These are phyloP conservation scores for Actinomucor elegans DNA, from an alignment of 371 early-diverging fungal species.

Conservation along the genomic window DNA sequence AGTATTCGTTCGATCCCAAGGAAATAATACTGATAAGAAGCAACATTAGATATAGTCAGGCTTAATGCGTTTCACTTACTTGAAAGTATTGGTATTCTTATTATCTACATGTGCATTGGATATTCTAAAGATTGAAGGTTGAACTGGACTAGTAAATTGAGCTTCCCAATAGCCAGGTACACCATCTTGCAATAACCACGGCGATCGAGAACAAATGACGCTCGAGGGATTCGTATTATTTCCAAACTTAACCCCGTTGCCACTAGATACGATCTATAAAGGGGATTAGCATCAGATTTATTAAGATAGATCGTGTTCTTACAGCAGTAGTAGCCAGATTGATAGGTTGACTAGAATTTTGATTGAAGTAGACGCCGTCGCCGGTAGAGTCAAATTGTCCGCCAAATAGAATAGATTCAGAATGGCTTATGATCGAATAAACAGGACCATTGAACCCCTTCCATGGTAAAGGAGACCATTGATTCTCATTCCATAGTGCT, in stretches of 20 bases:
- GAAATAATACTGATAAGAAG: conserved; percentile 40
- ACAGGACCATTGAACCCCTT: conserved; percentile 51
- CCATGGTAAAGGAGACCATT: conserved; percentile 59
- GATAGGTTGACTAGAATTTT: no score
- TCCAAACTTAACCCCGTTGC: conserved; percentile 32
- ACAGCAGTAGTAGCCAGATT: no score
- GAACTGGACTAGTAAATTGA: conserved; percentile 53
- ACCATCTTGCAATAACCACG: conserved; percentile 69
- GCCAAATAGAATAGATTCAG: conserved; percentile 38
- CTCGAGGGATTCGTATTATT: conserved; percentile 30
- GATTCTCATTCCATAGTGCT: conserved; percentile 47
- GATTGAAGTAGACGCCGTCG: conserved; percentile 36
- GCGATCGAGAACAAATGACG: conserved; percentile 31
- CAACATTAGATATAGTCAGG: no score
- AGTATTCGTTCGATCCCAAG: conserved; percentile 44
- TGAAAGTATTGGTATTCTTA: conserved; percentile 65
- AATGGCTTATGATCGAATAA: conserved; percentile 34
- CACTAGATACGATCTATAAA: conserved; percentile 47
- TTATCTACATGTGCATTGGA: conserved; percentile 52
- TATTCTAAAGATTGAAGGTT: conserved; percentile 68
- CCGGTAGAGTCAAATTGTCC: conserved; percentile 46
- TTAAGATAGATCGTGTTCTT: no score
- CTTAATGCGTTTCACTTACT: conserved; percentile 25
- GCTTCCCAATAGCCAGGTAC: conserved; percentile 76
- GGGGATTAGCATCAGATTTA: no score